Conservation (phyloP, 2,329 filamentous ascomycete species). For the Macrophomina pseudophaseolina region DNA sequence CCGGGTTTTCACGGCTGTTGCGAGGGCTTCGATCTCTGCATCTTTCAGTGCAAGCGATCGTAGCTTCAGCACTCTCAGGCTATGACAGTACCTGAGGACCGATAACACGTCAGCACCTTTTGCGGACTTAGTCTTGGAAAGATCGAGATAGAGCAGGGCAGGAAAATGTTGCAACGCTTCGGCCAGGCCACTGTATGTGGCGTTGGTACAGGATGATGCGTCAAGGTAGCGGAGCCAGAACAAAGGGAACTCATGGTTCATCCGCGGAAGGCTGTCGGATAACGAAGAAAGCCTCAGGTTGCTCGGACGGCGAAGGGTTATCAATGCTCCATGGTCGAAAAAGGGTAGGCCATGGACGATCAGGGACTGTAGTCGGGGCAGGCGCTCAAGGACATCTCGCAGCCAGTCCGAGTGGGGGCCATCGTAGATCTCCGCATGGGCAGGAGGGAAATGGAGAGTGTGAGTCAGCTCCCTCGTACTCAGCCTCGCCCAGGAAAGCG, state of each 20-base stretch:
- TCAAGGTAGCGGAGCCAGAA: constrained; percentile 61
- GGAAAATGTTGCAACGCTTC: constrained; percentile 60
- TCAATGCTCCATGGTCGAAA: constrained; percentile 65
- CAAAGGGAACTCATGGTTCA: constrained; percentile 36
- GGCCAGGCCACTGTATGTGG: constrained; percentile 60
- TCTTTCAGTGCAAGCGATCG: constrained; percentile 60
- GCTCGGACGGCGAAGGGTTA: constrained; percentile 51
- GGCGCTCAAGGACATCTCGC: constrained; percentile 61
- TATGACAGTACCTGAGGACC: constrained; percentile 52
- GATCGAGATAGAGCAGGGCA: constrained; percentile 61
- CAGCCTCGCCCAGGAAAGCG: constrained; percentile 58
- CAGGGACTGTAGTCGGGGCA: constrained; percentile 64
- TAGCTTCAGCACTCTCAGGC: constrained; percentile 63
- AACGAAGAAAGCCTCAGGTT: constrained; percentile 33
- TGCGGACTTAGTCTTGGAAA: constrained; percentile 60
- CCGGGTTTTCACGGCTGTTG: constrained; percentile 56
- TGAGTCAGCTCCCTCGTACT: constrained; percentile 63
- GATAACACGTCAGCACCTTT: constrained; percentile 56
- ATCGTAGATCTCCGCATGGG: constrained; percentile 65
- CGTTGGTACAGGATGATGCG: constrained; percentile 62
- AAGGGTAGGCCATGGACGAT: constrained; percentile 65
- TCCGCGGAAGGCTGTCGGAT: constrained; percentile 28
- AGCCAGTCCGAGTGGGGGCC: constrained; percentile 65
- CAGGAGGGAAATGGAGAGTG: constrained; percentile 65
- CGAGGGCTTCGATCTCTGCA: constrained; percentile 57